A percentile compares a stretch with the other conserved stretches of the same genome.
Evolutionary conservation across 1,139 yeast species (phyloP).

Genomic region (Protomyces inundatus): DNA sequence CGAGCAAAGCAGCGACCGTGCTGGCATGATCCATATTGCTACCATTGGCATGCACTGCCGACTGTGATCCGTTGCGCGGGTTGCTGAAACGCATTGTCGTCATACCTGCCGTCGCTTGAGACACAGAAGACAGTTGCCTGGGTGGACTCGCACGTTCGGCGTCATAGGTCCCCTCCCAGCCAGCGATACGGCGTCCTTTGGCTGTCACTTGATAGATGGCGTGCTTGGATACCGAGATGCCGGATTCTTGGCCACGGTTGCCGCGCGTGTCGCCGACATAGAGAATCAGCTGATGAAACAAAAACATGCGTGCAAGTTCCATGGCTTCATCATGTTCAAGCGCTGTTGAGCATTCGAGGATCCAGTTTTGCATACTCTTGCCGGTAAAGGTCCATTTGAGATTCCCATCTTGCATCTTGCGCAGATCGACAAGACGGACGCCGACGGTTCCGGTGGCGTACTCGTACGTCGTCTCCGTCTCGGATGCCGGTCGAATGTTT

Average conservation of each 20-base stretch:
- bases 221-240: conserved; percentile 37
- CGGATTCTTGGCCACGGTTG: conserved; percentile 32
- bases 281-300: conserved; percentile 49
- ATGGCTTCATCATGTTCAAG: conserved; percentile 56
- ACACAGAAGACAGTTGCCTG: background rate
- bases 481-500: conserved; percentile 59
- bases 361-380: conserved; percentile 77
- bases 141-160: background rate
- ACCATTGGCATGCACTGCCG: background rate
- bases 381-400: conserved; percentile 59
- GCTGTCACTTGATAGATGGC: conserved; percentile 43
- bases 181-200: conserved; percentile 42
- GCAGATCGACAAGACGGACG: conserved; percentile 26
- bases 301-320: conserved; percentile 54
- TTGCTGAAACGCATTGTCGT: background rate
- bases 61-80: background rate
- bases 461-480: conserved; percentile 34
- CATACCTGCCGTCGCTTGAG: background rate
- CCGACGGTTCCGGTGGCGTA: conserved; percentile 30
- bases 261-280: conserved; percentile 39
- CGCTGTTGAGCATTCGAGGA: conserved; percentile 80
- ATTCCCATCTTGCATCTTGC: conserved; percentile 29
- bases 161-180: conserved; percentile 38
- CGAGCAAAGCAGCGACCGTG: background rate
- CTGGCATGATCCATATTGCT: background rate